Evolutionary conservation across 192 early-diverging fungal genomes (phyloP), one percentile per base, ranked within the genome.

Genomic region (Backusella sp.): DNA sequence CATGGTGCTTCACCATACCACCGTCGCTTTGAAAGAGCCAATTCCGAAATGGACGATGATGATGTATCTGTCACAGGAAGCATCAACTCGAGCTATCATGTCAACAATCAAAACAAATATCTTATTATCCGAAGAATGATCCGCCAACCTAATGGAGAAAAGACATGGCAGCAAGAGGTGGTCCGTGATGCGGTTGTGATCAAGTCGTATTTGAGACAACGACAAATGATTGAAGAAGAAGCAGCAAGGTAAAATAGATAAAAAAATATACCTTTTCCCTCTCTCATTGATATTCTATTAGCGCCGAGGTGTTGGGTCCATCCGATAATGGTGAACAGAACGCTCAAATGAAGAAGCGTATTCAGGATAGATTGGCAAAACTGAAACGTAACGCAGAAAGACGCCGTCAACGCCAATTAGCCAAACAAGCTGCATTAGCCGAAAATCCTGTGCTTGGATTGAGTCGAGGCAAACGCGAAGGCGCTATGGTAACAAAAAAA

Each of bases 181-280:
- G 86, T 99, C 14, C 90, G 87, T 7, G 96, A 98, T 73, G 83
- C 86, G 26, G 86, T 91, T 3, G 94, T 99, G 1, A 93, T 97
- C 41, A 96, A 96, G 75, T 93, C 94, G 21, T 99, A 99, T 72
- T 81, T 97, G 73, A 86, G 94, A 12, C 94, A 99, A 59, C 85
- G 94, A 6, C 88, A 90, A 46, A 79, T 95, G 70, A 95, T 96
- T 77, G 95, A 97, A 76, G 90, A 89, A 72, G 83, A 87, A 42
- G 75, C 78, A 4, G 75, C 71, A 39, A 84, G 74, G 86, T 86
- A 82, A 44, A 30, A 14, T 21, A 49, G 2, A 56, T 21, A 34
- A 49, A 44, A 59, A 49, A 6, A 21, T 68, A 39, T 14, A 68
- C 34, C 6, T 67, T 19, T 67, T 28, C 28, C 28, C n/a, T n/a